phyloP scores from a whole-genome alignment of 169 alveolate genomes.

The Theileria sp. region DNA sequence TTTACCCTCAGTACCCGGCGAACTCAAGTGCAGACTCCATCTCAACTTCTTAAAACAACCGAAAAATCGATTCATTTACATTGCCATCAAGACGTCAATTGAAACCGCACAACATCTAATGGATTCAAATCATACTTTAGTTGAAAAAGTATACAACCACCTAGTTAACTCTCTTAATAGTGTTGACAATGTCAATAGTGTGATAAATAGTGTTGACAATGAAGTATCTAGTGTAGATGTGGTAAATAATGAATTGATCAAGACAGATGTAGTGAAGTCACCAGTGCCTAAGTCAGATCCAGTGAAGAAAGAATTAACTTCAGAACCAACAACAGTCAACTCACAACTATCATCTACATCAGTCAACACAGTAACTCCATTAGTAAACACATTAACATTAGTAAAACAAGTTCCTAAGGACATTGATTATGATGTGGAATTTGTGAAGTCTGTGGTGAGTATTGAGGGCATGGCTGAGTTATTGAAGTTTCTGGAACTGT shows the following conservation, averaged over 20 bases:
- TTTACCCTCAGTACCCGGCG: conserved; percentile 53
- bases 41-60: conserved; percentile 20
- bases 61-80: conserved; percentile 18
- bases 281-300: too few relatives aligned
- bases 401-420: neutral
- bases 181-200: too few relatives aligned
- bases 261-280: too few relatives aligned
- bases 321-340: neutral
- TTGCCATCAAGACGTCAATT: conserved; percentile 24
- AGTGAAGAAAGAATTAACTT: too few relatives aligned
- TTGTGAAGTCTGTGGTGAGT: conserved; percentile 32
- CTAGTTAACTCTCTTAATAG: too few relatives aligned
- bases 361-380: too few relatives aligned
- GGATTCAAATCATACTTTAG: neutral
- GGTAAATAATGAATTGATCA: too few relatives aligned
- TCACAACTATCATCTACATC: too few relatives aligned
- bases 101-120: conserved; percentile 2
- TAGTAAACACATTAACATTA: too few relatives aligned
- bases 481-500: conserved; percentile 20
- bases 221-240: too few relatives aligned
- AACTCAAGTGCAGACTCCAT: conserved; percentile 40
- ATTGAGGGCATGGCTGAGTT: conserved; percentile 22
- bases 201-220: too few relatives aligned
- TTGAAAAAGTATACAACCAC: neutral
- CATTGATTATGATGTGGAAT: neutral